Evolutionary conservation across 1,284 basidiomycete species (phyloP), one percentile per base, ranked within the genome.

Genomic region (Apiotrichum gracile): DNA sequence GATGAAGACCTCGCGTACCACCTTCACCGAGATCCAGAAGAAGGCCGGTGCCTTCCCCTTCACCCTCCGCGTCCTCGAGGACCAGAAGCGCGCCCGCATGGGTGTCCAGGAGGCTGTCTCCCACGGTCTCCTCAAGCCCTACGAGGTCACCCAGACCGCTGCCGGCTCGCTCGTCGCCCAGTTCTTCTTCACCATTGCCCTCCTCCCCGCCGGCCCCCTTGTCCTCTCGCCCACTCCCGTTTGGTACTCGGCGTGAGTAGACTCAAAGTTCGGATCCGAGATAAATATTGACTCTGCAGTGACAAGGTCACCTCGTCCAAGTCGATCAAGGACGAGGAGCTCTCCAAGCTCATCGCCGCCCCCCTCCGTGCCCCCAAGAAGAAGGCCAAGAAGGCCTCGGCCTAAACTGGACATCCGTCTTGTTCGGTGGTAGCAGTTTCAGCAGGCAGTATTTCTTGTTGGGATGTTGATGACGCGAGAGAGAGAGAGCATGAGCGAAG

Each of bases 1-100:
- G 81, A 87, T 96, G 85, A 96, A 94, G 80, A 94, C 89, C 51
- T 93, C 92, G 49, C 86, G 94, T 64, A 84, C 87, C 31, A 87
- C 96, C 44, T 97, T 96, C 78, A 87, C 87, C 48, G 94, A 97
- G 77, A 89, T 97, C 67, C 88, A 94, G 77, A 94, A 93, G 81
- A 97, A 97, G 64, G 89, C 94, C 33, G 94, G 93, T 26, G 82
- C 90, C 8, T 98, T 98, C 85, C 94, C 94, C 41, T 97, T 98
- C 83, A 97, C 93, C 69, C 82, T 98, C 58, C 88, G 94, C 61
- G 82, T 82, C 50, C 81, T 98, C 57, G 94, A 97, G 57, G 93
- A 98, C 70, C 92, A 97, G 80, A 91, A 93, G 78, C 84, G 89
- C 52, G 87, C 91, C 22, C 85, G 92, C 51, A 86, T 98, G 82